Conservation (phyloP, 345 rosid genomes). For the Salix suchowensis region DNA sequence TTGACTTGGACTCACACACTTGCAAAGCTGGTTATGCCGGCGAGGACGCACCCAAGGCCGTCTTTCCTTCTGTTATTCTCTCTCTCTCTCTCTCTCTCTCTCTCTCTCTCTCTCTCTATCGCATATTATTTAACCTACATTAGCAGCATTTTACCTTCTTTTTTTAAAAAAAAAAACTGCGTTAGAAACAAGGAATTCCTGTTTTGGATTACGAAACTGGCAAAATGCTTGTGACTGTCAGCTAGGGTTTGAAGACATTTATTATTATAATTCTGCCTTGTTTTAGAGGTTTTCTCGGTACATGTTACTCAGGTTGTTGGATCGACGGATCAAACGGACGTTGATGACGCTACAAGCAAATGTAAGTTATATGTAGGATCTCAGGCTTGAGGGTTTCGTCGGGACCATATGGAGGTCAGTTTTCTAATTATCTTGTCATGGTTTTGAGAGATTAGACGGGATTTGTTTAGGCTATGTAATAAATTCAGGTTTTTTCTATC, state of each 20-base stretch:
- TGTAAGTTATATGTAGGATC: conserved; percentile 83
- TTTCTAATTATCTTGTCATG: background rate
- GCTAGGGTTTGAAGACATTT: background rate
- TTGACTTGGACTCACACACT: conserved; percentile 96
- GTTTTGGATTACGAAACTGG: background rate
- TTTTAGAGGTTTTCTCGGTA: background rate
- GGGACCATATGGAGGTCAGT: conserved; percentile 91
- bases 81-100: background rate
- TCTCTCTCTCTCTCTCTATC: background rate
- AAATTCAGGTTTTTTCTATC: conserved; percentile 12
- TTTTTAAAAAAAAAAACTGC: background rate
- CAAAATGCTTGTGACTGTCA: background rate
- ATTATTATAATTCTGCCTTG: background rate
- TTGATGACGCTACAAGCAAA: conserved; percentile 51
- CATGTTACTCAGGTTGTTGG: conserved; percentile 67
- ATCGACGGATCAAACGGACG: conserved; percentile 84
- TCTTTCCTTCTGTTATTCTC: conserved; percentile 74
- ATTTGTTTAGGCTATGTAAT: background rate
- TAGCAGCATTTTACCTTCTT: background rate
- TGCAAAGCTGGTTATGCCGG: conserved; percentile 99
- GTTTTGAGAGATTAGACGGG: background rate
- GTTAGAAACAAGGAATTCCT: background rate
- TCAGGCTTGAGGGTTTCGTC: conserved; percentile 81
- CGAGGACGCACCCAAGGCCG: conserved; percentile 99
- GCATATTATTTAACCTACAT: background rate